These are phyloP conservation scores for Darksidea phi DNA, from an alignment of 495 filamentous ascomycete genomes.

Conservation along the genomic window DNA sequence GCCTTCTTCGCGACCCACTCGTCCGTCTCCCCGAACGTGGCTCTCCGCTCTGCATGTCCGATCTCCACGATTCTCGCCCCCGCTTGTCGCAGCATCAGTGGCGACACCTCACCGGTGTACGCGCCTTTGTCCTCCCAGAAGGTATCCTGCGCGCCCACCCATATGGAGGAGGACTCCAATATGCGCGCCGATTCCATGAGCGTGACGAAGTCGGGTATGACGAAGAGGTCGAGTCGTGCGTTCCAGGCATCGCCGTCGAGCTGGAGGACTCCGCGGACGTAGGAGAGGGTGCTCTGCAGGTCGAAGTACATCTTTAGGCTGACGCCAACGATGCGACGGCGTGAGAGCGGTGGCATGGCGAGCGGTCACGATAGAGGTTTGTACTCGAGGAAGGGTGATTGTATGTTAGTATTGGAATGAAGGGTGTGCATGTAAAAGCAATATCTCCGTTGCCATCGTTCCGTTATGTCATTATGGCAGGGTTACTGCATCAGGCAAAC, in stretches of 20 bases:
- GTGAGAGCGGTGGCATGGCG: conserved; percentile 45
- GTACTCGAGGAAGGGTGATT: not conserved
- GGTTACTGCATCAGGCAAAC: not conserved
- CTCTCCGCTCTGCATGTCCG: conserved; percentile 73
- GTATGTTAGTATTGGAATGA: conserved; percentile 5
- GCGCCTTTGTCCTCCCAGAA: conserved; percentile 64
- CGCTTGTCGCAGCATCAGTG: conserved; percentile 59
- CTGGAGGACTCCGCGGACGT: conserved; percentile 58
- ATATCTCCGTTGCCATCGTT: no score
- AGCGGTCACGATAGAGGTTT: not conserved
- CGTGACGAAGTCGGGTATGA: conserved; percentile 74
- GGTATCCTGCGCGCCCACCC: conserved; percentile 75
- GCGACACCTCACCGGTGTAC: conserved; percentile 76
- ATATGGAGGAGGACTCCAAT: conserved; percentile 48
- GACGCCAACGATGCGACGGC: conserved; percentile 70
- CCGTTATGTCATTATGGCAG: not conserved
- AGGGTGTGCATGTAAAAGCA: not conserved
- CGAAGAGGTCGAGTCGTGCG: conserved; percentile 53
- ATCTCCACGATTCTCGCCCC: conserved; percentile 72
- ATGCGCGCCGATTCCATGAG: conserved; percentile 58
- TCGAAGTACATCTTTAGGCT: conserved; percentile 85
- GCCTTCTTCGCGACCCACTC: conserved; percentile 63
- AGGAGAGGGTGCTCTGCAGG: conserved; percentile 60
- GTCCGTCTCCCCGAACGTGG: conserved; percentile 71
- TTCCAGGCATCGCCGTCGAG: conserved; percentile 42